Percentiles rank a stretch among this genome's conserved stretches.
phyloP scores from a whole-genome alignment of 176 grass and related monocot species.

The Melocanna baccifera region DNA sequence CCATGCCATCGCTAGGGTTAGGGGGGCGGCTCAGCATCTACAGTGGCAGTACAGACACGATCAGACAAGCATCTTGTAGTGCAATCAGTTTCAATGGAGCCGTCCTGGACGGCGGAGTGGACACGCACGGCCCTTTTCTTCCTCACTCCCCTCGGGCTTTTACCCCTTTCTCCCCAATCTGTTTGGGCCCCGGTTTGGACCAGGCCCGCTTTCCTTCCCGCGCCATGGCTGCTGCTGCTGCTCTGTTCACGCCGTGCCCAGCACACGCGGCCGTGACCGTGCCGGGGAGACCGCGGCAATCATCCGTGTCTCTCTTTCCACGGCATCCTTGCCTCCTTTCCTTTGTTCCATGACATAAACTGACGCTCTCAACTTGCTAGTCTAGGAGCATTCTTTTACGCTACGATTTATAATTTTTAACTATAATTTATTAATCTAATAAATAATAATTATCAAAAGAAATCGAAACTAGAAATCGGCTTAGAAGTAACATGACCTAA shows the following conservation, averaged over 20 bases:
- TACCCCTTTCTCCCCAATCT: neutral
- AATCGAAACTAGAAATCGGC: no score
- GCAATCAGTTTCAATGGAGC: neutral
- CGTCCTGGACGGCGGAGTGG: neutral
- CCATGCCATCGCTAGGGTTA: neutral
- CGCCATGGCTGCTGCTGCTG: neutral
- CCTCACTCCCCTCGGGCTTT: neutral
- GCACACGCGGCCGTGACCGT: constrained; percentile 17
- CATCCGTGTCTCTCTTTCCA: constrained; percentile 23
- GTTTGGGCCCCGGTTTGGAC: neutral
- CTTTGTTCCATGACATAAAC: neutral
- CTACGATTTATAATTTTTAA: no score
- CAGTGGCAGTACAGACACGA: neutral
- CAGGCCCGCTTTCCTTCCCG: neutral
- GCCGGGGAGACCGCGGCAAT: constrained; percentile 26
- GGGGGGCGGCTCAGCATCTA: neutral
- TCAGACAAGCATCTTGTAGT: neutral
- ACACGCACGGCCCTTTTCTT: neutral
- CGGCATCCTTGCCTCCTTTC: neutral
- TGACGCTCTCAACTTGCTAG: no score
- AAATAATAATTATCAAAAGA: no score
- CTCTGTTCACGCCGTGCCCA: neutral
- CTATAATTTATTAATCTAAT: no score
- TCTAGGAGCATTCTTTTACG: no score
- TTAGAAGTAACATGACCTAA: no score